These are phyloP conservation scores for Saturnispora hagleri DNA, from an alignment of 805 yeast genomes.

Conservation along the genomic window DNA sequence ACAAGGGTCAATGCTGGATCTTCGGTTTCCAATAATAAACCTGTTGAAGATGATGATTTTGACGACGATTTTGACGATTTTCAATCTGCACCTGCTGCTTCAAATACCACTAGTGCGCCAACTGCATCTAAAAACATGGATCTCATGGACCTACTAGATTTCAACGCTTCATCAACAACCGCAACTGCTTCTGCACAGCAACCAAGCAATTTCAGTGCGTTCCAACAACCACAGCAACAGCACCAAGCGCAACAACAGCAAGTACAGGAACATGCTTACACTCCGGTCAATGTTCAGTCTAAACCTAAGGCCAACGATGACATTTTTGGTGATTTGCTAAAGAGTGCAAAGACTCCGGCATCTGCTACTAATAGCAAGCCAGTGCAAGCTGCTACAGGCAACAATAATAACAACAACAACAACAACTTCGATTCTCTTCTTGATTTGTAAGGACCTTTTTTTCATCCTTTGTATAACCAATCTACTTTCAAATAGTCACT, in stretches of 20 bases:
- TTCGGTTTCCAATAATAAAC: conserved; percentile 10
- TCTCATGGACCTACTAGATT: conserved; percentile 17
- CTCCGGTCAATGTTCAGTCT: conserved; percentile 29
- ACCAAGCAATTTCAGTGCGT: not conserved
- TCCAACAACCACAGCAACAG: conserved; percentile 8
- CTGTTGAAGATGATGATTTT: conserved; percentile 39
- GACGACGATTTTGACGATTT: conserved; percentile 71
- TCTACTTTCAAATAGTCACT: not conserved
- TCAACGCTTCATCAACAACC: conserved; percentile 1
- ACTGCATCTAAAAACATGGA: conserved; percentile 18
- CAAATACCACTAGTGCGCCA: conserved; percentile 14
- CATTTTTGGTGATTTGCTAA: conserved; percentile 64
- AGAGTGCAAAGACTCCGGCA: conserved; percentile 41
- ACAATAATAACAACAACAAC: not conserved
- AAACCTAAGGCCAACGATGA: conserved; percentile 34
- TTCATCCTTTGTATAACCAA: not conserved
- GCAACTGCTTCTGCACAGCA: conserved; percentile 1
- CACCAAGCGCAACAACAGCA: conserved; percentile 23
- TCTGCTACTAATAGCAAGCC: conserved; percentile 3
- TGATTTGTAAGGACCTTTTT: conserved; percentile 7
- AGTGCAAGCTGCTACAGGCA: not conserved
- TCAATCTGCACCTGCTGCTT: conserved; percentile 42
- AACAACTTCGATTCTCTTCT: conserved; percentile 9
- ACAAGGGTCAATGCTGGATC: conserved; percentile 36
- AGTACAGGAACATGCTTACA: conserved; percentile 14